Evolutionary conservation across 805 yeast genomes (phyloP), one percentile per base, ranked within the genome.

Genomic region (Saturnispora hagleri): DNA sequence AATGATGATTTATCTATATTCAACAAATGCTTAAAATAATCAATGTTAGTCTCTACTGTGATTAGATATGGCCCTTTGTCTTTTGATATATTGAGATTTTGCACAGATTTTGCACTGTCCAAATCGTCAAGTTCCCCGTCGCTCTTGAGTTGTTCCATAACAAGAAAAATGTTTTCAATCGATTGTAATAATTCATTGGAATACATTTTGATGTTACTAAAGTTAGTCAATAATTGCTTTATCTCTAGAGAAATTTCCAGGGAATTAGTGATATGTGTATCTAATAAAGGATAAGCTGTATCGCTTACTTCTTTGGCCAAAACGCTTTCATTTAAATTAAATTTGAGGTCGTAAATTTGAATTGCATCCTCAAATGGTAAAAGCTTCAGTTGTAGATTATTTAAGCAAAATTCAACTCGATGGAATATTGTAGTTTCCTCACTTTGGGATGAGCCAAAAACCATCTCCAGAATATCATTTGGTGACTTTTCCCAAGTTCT

Each of bases 401-500:
- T 34, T 13, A 63, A 20, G 2, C 51, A 46, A 9, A 59, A 40
- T 5, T 48, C 51, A 3, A 50, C 40, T 5, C 53, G 47, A 3
- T 59, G 36, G 3, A 51, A 28, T 6, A 52, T 28, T 1, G 40
- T 24, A 1, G 13, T n/a, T n/a, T 52, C 17, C 34, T 53, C 33
- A 26, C 59, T 42, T 27, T 48, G 46, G n/a, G 62, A 59, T 7
- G 60, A 60, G n/a, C 62, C 62, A 59, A 84, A 84, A 2, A 79
- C 73, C 55, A 69, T 70, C 33, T 66, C 65, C 58, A 85, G 80
- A 24, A 86, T 71, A 51, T 72, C 78, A 49, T 82, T 75, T 38
- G 76, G 69, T n/a, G 75, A 75, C 22, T 81, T 75, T 59, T 91
- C 99, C 97, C 98, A 90, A 53, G 81, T 80, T 71, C 97, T 79